Evolutionary conservation across 768 basidiomycete species (phyloP).

Genomic region (Lanmaoa pseudosensibilis): DNA sequence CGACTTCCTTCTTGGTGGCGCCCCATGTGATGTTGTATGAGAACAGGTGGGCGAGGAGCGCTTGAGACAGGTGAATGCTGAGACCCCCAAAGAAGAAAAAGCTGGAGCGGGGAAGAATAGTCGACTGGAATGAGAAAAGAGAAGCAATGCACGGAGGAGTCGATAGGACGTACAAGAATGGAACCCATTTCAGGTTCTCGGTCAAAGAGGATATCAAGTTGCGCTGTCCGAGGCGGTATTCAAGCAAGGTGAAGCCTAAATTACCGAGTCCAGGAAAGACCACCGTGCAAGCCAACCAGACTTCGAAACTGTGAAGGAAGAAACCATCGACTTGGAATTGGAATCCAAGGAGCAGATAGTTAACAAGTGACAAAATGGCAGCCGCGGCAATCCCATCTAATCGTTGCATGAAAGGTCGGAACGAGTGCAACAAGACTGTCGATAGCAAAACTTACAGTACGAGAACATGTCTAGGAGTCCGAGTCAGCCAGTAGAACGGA

Average conservation of each 20-base stretch:
- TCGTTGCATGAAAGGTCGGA: not conserved
- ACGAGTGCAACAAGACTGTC: not conserved
- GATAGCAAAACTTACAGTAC: constrained; percentile 39
- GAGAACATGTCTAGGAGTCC: constrained; percentile 46
- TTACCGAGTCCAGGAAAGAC: constrained; percentile 77
- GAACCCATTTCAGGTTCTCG: constrained; percentile 33
- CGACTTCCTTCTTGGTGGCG: constrained; percentile 77
- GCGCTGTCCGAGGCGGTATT: constrained; percentile 64
- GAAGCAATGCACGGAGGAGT: not conserved
- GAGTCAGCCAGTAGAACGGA: not conserved
- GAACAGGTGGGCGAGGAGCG: constrained; percentile 56
- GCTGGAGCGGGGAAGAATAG: constrained; percentile 6
- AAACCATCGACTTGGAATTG: constrained; percentile 67
- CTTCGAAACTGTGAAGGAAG: constrained; percentile 78
- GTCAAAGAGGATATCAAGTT: constrained; percentile 20
- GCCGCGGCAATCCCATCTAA: constrained; percentile 62
- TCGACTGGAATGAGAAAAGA: not conserved
- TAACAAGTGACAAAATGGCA: constrained; percentile 64
- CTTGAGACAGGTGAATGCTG: constrained; percentile 50
- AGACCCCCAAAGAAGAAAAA: constrained; percentile 60
- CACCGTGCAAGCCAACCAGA: constrained; percentile 74
- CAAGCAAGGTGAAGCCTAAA: constrained; percentile 69
- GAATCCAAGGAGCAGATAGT: constrained; percentile 77
- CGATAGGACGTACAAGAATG: constrained; percentile 36
- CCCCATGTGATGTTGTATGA: constrained; percentile 62